Conservation (phyloP, 768 basidiomycete genomes). For the Grammothele lineata region DNA sequence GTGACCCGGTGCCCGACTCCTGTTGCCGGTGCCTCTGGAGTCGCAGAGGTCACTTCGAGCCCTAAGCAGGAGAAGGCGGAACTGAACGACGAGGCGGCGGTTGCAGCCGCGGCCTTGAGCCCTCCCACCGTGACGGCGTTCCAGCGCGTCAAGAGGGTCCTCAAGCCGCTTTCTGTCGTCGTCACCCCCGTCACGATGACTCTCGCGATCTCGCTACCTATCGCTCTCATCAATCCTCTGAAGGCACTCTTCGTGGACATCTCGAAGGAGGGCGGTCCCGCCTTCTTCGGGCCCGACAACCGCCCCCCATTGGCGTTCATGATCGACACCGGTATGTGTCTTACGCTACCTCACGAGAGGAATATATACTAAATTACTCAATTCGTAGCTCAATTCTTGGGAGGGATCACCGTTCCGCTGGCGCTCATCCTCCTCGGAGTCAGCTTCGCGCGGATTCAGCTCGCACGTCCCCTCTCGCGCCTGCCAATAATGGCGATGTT, state of each 20-base stretch:
- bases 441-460: constrained; percentile 35
- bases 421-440: constrained; percentile 35
- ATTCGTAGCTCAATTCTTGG: constrained; percentile 15
- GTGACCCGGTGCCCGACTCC: too few relatives aligned
- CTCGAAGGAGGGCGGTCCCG: constrained; percentile 22
- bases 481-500: constrained; percentile 36
- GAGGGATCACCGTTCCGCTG: constrained; percentile 24
- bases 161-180: constrained; percentile 21
- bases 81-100: too few relatives aligned
- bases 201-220: constrained; percentile 34
- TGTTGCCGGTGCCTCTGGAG: too few relatives aligned
- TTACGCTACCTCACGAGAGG: too few relatives aligned
- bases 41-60: too few relatives aligned
- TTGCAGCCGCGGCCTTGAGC: too few relatives aligned
- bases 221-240: constrained; percentile 34
- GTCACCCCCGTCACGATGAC: constrained; percentile 35
- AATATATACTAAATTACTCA: too few relatives aligned
- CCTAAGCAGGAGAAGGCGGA: too few relatives aligned
- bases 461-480: constrained; percentile 33
- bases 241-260: constrained; percentile 38
- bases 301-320: constrained; percentile 40
- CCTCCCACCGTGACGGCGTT: too few relatives aligned
- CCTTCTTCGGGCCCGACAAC: constrained; percentile 38
- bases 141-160: constrained; percentile 20
- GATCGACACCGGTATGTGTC: constrained; percentile 27